Percentiles rank a stretch among this genome's conserved stretches.
Evolutionary conservation across 1,284 basidiomycete species (phyloP).

Genomic region (Marasmius sp.): DNA sequence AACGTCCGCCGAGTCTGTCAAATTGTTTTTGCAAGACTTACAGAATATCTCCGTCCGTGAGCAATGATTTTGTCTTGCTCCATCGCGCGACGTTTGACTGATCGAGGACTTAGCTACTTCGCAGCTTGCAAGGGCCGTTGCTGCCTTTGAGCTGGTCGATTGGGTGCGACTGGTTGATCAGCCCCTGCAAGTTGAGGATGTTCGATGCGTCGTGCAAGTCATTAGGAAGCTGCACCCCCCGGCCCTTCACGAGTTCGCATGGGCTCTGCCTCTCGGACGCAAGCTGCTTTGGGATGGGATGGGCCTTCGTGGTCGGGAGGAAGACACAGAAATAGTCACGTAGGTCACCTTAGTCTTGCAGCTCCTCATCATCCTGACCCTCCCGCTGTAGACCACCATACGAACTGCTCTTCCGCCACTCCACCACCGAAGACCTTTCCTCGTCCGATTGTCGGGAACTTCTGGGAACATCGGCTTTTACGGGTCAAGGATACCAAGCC

Average conservation of each 20-base stretch:
- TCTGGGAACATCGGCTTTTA: constrained; percentile 33
- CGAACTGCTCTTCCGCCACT: constrained; percentile 22
- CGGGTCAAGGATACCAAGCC: constrained; percentile 8
- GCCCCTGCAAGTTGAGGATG: constrained; percentile 31
- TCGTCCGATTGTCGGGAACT: constrained; percentile 20
- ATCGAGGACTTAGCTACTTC: too few relatives aligned
- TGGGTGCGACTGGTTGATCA: constrained; percentile 51
- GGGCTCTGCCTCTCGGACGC: constrained; percentile 42
- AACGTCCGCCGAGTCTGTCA: not conserved
- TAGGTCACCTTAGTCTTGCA: constrained; percentile 13
- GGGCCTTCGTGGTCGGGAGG: too few relatives aligned
- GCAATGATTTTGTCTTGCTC: too few relatives aligned
- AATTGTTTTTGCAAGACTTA: not conserved
- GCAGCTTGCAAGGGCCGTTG: constrained; percentile 26
- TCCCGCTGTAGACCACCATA: constrained; percentile 1
- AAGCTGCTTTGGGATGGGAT: constrained; percentile 41
- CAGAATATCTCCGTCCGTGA: constrained; percentile 22
- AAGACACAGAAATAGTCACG: too few relatives aligned
- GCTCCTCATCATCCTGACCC: not conserved
- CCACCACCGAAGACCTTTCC: constrained; percentile 14
- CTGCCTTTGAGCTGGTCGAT: constrained; percentile 58
- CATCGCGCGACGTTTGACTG: too few relatives aligned
- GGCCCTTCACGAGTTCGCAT: constrained; percentile 41
- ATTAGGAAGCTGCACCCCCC: constrained; percentile 42
- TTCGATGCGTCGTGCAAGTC: constrained; percentile 38